Percentiles rank a stretch among this genome's conserved stretches.
phyloP scores from a whole-genome alignment of 2,329 filamentous ascomycete species.

The Monilinia polystroma region DNA sequence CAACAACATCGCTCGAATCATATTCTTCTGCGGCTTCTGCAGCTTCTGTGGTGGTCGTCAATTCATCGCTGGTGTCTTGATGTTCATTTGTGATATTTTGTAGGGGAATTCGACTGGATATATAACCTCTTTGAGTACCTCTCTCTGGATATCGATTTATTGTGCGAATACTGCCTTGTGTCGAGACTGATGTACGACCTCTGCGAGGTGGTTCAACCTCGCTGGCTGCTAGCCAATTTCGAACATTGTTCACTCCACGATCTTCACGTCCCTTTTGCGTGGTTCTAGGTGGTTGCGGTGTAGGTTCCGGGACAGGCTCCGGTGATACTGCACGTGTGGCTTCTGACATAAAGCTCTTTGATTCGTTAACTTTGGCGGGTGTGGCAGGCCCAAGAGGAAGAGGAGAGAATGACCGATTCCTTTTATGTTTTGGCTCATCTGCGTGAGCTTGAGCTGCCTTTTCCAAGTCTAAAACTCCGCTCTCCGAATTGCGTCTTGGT shows the following conservation, averaged over 20 bases:
- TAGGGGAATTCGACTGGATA: constrained; percentile 23
- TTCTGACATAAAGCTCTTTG: constrained; percentile 27
- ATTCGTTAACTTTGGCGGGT: constrained; percentile 9
- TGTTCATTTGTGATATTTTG: constrained; percentile 28
- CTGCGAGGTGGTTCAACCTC: constrained; percentile 24
- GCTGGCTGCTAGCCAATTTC: constrained; percentile 35
- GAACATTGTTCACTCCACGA: constrained; percentile 24
- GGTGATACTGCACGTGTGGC: constrained; percentile 20
- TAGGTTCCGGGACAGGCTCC: constrained; percentile 9
- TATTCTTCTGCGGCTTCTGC: constrained; percentile 18
- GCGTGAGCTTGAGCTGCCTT: constrained; percentile 24
- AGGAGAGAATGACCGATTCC: constrained; percentile 34
- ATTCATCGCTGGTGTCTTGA: constrained; percentile 30
- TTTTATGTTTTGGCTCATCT: constrained; percentile 21
- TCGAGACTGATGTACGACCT: constrained; percentile 35
- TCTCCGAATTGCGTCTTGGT: constrained; percentile 41
- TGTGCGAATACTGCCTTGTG: constrained; percentile 34
- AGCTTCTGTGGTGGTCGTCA: constrained; percentile 30
- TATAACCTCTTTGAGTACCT: constrained; percentile 18
- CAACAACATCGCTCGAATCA: constrained; percentile 17
- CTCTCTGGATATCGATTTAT: constrained; percentile 29
- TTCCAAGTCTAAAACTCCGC: constrained; percentile 35
- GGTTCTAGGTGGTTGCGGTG: constrained; percentile 21
- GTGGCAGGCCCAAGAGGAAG: constrained; percentile 20
- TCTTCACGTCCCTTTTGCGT: constrained; percentile 25